phyloP scores from a whole-genome alignment of 176 grass and related monocot species.

The Tuctoria greenei region DNA sequence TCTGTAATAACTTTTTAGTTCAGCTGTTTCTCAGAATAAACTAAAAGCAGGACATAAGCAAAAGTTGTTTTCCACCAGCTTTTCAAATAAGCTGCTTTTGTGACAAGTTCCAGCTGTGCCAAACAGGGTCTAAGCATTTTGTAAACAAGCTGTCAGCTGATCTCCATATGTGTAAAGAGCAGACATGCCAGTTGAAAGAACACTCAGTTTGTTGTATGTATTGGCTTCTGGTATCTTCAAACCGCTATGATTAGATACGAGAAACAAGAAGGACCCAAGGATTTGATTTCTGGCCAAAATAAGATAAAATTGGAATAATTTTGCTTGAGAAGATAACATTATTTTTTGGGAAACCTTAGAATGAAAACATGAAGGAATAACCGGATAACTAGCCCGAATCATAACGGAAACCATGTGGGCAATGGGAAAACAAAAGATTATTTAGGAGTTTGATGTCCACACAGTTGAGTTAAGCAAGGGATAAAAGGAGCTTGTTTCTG shows the following conservation, averaged over 20 bases:
- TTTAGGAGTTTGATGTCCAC: conserved; percentile 29
- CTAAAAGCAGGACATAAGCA: too few relatives aligned
- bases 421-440: neutral
- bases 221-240: conserved; percentile 19
- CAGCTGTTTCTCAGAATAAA: too few relatives aligned
- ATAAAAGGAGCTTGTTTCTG: conserved; percentile 17
- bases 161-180: neutral
- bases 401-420: neutral
- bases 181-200: conserved; percentile 17
- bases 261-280: neutral
- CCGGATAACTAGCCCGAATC: conserved; percentile 3
- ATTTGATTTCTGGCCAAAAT: neutral
- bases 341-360: neutral
- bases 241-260: conserved; percentile 34
- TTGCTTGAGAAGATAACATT: neutral
- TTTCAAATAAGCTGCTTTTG: too few relatives aligned
- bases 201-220: conserved; percentile 28
- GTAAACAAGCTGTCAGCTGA: neutral
- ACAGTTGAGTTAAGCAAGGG: conserved; percentile 22
- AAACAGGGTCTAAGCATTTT: too few relatives aligned
- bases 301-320: neutral
- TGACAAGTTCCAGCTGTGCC: too few relatives aligned
- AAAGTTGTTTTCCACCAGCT: too few relatives aligned
- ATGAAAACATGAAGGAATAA: conserved; percentile 28
- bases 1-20: too few relatives aligned